Evolutionary conservation across 176 grass and related monocot species (phyloP), one percentile per base, ranked within the genome.

Genomic region (Chloris gayana): DNA sequence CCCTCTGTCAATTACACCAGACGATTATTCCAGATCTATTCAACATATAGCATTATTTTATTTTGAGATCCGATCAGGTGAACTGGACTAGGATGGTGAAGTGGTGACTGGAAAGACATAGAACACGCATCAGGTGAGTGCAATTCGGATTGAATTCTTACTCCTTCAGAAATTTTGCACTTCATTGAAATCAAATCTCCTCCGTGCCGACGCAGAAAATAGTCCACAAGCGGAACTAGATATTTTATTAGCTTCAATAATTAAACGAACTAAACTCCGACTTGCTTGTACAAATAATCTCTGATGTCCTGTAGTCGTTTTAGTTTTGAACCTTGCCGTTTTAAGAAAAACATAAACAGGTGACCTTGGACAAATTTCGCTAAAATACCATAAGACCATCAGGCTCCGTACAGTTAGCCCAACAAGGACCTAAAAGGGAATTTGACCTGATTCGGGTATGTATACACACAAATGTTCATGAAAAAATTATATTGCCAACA

Each of bases 41-140:
- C 26, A 68, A 30, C 29, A 44, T n/a, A 2, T 21, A 3, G 1
- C 13, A 60, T 62, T 61, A 33, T 17, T 75, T 49, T 60, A 49
- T 57, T 27, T 59, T 41, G 19, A 73, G 80, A 88, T 79, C 68
- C 49, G 49, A 83, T 87, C 85, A 65, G 80, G 46, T 72, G 35
- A 77, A 71, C 72, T 41, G 10, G 42, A 70, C 27, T 19, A 47
- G 9, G 72, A 69, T 24, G 78, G 83, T 33, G 75, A 81, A 64
- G 61, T 24, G 78, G 83, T 33, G 75, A 81, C 63, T 38, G 71
- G 13, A 76, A 50, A 26, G n/a, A 59, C n/a, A 59, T 21, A 4
- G 11, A 49, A 50, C 47, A 51, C 49, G 4, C 49, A 21, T 51
- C 49, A 21, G 15, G 17, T 51, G 15, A 51, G 65, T 38, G 15